phyloP scores from a whole-genome alignment of 805 yeast species.

The Candida glaebosa region DNA sequence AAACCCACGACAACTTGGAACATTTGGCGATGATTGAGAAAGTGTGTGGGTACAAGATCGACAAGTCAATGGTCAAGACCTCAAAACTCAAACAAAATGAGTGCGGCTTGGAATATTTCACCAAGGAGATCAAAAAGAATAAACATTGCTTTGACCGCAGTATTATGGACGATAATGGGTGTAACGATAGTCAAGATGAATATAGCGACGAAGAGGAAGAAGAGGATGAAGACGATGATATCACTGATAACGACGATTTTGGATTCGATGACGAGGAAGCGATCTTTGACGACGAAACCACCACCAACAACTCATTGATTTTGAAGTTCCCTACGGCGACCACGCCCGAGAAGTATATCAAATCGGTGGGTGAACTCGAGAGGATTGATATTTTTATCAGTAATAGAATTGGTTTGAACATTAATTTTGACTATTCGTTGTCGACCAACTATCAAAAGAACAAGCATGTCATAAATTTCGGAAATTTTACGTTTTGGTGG shows the following conservation, averaged over 20 bases:
- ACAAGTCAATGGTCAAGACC: constrained; percentile 33
- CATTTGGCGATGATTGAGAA: constrained; percentile 95
- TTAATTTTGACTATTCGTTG: constrained; percentile 36
- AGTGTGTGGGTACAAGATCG: constrained; percentile 56
- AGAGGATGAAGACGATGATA: constrained; percentile 7
- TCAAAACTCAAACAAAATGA: constrained; percentile 36
- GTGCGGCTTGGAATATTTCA: constrained; percentile 38
- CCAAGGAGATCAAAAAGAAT: constrained; percentile 16
- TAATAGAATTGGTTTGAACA: constrained; percentile 36
- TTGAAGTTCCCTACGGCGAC: constrained; percentile 36
- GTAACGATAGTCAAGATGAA: constrained; percentile 9
- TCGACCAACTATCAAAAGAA: constrained; percentile 37
- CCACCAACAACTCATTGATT: constrained; percentile 21
- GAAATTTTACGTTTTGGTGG: constrained; percentile 80
- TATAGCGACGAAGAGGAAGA: constrained; percentile 7
- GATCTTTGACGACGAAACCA: constrained; percentile 28
- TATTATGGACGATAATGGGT: constrained; percentile 9
- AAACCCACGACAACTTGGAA: constrained; percentile 91
- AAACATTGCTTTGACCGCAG: constrained; percentile 2
- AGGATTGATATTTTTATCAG: constrained; percentile 45
- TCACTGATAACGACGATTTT: constrained; percentile 3
- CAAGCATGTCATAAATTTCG: constrained; percentile 44
- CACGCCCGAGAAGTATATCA: constrained; percentile 37
- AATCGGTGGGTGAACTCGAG: constrained; percentile 37
- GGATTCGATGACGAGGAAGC: constrained; percentile 17